Base-by-base conservation (phyloP, 1,284 basidiomycete genomes). In the Puccinia coronata region DNA sequence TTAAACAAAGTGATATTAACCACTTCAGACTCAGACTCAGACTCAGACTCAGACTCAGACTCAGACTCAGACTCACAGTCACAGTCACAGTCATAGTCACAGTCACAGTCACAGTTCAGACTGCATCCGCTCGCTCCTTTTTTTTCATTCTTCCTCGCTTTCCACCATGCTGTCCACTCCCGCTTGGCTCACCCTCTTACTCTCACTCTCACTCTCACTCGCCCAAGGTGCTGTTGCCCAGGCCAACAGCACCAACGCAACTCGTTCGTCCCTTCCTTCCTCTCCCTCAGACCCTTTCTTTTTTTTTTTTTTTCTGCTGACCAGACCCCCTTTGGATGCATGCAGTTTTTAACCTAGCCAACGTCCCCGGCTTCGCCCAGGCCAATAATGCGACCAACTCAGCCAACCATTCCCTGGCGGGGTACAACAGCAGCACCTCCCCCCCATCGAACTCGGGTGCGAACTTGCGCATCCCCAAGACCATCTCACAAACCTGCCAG, bases 401-500 rank as follows among this genome's bases (percentile, higher is more conserved):
- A 20, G 23, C 14, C 28, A 47, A 51, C 67, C 75, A 49, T 39
- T 47, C 74, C 47, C 14, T 39, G 39, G 34, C 51, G 1, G 63
- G 59, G 31, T 47, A 67, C 16, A 67, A 67, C 18, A 47, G 16
- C 51, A 61, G 36, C 47, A n/a, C n/a, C n/a, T n/a, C n/a, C n/a
- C n/a, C n/a, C n/a, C 53, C 41, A n/a, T 59, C 65, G 14, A 74
- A 80, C 61, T 71, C 71, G 2, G 47, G 43, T 9, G 47, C 70
- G 23, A 80, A 80, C 69, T 25, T 70, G 6, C 49, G 77, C 12
- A 80, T 80, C 49, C 79, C 79, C 23, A 51, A 43, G 34, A 51
- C 53, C 6, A 71, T 80, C 53, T 80, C 79, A 2, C 34, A 57
- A 31, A 36, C 39, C 61, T 80, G 79, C 41, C 79, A 80, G 47